phyloP scores from a whole-genome alignment of 345 rosid species.

The Clarkia xantiana region DNA sequence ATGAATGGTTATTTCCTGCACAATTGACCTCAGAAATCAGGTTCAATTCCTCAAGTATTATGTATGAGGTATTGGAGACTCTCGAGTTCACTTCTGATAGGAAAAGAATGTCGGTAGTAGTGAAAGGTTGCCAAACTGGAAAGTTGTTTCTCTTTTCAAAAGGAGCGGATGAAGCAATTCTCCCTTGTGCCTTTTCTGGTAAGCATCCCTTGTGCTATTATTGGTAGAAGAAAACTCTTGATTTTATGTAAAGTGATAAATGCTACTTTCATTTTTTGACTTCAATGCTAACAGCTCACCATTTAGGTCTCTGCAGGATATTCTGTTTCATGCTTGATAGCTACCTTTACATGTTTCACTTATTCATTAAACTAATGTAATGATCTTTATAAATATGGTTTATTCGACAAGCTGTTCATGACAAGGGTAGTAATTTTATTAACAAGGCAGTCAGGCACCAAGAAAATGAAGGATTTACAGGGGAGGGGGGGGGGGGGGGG shows the following conservation, averaged over 20 bases:
- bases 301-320: no score
- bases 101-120: slow-evolving; percentile 91
- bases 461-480: no score
- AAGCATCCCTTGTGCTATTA: slow-evolving; percentile 13
- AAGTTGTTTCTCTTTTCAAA: slow-evolving; percentile 75
- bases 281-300: no score
- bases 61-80: slow-evolving; percentile 67
- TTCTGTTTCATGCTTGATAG: no score
- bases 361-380: no score
- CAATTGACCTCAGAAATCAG: slow-evolving; percentile 49
- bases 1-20: slow-evolving; percentile 1
- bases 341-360: no score
- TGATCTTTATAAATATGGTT: no score
- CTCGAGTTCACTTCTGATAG: slow-evolving; percentile 96
- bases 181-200: slow-evolving; percentile 74
- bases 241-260: neutral
- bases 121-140: slow-evolving; percentile 62
- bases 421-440: no score
- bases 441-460: no score
- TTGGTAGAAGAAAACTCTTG: neutral
- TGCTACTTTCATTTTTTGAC: no score
- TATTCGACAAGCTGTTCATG: no score
- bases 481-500: no score
- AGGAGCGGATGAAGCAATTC: slow-evolving; percentile 94
- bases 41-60: slow-evolving; percentile 42